phyloP scores from a whole-genome alignment of 306 rosid species.

The Lablab purpureus region DNA sequence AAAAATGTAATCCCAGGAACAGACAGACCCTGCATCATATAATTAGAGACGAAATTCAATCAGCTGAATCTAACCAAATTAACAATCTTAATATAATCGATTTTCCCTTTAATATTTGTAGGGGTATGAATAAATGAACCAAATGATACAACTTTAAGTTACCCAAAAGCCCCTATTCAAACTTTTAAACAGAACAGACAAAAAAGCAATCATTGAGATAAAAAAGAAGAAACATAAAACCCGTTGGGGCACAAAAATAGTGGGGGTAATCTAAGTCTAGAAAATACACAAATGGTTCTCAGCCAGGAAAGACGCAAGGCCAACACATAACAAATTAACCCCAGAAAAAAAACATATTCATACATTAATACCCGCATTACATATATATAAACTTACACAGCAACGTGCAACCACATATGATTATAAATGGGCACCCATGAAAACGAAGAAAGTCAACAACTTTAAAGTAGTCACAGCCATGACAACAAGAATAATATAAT shows the following conservation, averaged over 20 bases:
- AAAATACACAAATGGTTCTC: constrained; percentile 22
- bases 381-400: constrained; percentile 13
- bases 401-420: constrained; percentile 26
- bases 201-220: constrained; percentile 20
- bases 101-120: not conserved
- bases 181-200: constrained; percentile 14
- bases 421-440: constrained; percentile 45
- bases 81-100: constrained; percentile 9
- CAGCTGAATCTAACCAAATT: constrained; percentile 28
- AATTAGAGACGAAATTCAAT: constrained; percentile 38
- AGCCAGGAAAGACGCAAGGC: constrained; percentile 3
- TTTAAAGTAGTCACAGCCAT: constrained; percentile 38
- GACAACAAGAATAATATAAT: not conserved
- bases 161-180: constrained; percentile 39
- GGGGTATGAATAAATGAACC: not conserved
- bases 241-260: not conserved
- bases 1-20: constrained; percentile 27
- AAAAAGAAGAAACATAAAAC: constrained; percentile 35
- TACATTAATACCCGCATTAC: constrained; percentile 9
- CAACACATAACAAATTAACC: constrained; percentile 33
- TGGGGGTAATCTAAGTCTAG: not conserved
- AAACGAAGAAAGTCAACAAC: constrained; percentile 40
- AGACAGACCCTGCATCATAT: constrained; percentile 52
- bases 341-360: constrained; percentile 23
- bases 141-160: constrained; percentile 41